phyloP scores from a whole-genome alignment of 2,329 filamentous ascomycete species.

The Aspergillus arachidicola region DNA sequence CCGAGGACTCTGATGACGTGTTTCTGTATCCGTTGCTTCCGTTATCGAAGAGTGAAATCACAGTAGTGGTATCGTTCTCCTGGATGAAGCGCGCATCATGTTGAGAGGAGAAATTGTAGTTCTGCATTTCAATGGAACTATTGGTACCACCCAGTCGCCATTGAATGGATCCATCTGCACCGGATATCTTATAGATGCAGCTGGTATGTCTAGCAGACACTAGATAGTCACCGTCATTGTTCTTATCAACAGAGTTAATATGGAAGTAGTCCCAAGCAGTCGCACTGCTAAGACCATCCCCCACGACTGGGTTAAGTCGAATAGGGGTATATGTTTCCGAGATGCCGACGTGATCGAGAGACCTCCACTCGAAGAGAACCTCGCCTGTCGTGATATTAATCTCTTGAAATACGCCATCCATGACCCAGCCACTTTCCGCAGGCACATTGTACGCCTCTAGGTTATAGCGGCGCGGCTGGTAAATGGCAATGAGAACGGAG shows the following conservation, averaged over 20 bases:
- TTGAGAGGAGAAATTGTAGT: constrained; percentile 46
- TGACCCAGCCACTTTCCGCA: constrained; percentile 53
- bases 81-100: constrained; percentile 45
- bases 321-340: constrained; percentile 51
- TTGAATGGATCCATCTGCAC: constrained; percentile 41
- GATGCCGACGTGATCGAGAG: constrained; percentile 53
- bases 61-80: constrained; percentile 41
- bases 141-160: constrained; percentile 42
- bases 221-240: constrained; percentile 43
- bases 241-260: constrained; percentile 48
- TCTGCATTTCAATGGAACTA: constrained; percentile 39
- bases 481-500: constrained; percentile 43
- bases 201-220: constrained; percentile 45
- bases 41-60: constrained; percentile 47
- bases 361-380: constrained; percentile 54
- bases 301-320: constrained; percentile 46
- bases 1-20: constrained; percentile 41
- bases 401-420: constrained; percentile 57
- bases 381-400: constrained; percentile 52
- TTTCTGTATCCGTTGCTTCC: constrained; percentile 43
- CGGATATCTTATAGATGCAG: constrained; percentile 45
- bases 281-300: constrained; percentile 48
- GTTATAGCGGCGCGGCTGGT: constrained; percentile 49
- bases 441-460: constrained; percentile 47
- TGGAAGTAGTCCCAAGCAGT: constrained; percentile 51